Percentiles rank a stretch among this genome's conserved stretches.
phyloP scores from a whole-genome alignment of 371 early-diverging fungal genomes.

The Dinochytrium kinnereticum region DNA sequence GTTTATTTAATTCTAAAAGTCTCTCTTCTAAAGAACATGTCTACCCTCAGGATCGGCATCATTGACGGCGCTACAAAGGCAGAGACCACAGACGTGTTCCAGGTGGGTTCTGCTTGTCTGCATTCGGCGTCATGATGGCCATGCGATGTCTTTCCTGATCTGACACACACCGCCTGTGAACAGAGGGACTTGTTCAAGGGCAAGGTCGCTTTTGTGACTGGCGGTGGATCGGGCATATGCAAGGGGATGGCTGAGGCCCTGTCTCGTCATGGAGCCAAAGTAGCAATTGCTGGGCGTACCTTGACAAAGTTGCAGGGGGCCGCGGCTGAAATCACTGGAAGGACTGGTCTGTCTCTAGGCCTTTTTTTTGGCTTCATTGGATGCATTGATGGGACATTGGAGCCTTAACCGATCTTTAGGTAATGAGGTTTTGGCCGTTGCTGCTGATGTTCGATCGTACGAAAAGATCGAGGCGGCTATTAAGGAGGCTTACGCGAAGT shows the following conservation, averaged over 20 bases:
- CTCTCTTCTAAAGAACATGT: background rate
- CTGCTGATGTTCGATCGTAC: conserved; percentile 61
- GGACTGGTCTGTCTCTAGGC: conserved; percentile 64
- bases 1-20: background rate
- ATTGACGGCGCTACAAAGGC: conserved; percentile 9
- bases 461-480: conserved; percentile 69
- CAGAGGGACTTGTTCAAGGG: conserved; percentile 45
- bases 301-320: conserved; percentile 65
- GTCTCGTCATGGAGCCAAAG: conserved; percentile 71
- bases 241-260: conserved; percentile 81
- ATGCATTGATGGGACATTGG: background rate
- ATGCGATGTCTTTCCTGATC: too few species aligned
- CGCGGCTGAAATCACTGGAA: conserved; percentile 67
- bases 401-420: too few species aligned
- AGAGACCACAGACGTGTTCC: conserved; percentile 14
- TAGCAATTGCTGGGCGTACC: conserved; percentile 53
- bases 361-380: too few species aligned
- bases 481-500: conserved; percentile 63
- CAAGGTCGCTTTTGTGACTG: conserved; percentile 68
- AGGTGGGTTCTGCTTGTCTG: background rate
- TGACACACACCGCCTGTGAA: background rate
- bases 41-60: conserved; percentile 23
- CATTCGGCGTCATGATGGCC: too few species aligned
- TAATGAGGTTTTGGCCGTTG: conserved; percentile 27
- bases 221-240: conserved; percentile 77